These are phyloP conservation scores for Colletotrichum sp. DNA, from an alignment of 2,329 filamentous ascomycete species.

Conservation along the genomic window DNA sequence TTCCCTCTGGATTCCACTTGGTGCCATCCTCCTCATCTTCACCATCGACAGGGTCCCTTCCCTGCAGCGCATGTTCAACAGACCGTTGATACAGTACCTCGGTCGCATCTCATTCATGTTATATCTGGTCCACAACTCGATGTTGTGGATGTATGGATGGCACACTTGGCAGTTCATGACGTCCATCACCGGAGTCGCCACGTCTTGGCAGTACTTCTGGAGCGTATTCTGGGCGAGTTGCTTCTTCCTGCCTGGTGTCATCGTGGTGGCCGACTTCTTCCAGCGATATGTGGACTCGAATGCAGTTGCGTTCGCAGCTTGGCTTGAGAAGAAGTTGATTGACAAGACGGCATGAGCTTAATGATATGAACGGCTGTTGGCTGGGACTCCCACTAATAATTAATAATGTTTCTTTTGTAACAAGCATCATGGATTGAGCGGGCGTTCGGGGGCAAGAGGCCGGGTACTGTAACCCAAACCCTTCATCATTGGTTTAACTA, in stretches of 20 bases:
- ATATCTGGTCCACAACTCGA: constrained; percentile 69
- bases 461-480: background rate
- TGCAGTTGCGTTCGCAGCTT: background rate
- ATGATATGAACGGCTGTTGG: background rate
- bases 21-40: background rate
- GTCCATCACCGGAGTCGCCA: background rate
- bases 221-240: background rate
- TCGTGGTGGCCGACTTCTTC: constrained; percentile 2
- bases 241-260: background rate
- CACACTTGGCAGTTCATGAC: background rate
- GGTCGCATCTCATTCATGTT: constrained; percentile 67
- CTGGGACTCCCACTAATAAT: background rate
- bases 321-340: constrained; percentile 2
- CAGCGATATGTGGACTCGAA: constrained; percentile 7
- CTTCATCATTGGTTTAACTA: background rate
- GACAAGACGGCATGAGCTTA: background rate
- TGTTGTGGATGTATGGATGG: constrained; percentile 60
- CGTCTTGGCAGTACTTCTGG: background rate
- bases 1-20: background rate
- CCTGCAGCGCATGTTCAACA: constrained; percentile 65
- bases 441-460: background rate
- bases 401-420: background rate
- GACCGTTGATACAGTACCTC: constrained; percentile 63
- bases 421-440: background rate
- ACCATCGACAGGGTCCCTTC: constrained; percentile 31